Conservation (phyloP, 23 red algal species). For the Cyanidiococcus yangmingshanensis region DNA sequence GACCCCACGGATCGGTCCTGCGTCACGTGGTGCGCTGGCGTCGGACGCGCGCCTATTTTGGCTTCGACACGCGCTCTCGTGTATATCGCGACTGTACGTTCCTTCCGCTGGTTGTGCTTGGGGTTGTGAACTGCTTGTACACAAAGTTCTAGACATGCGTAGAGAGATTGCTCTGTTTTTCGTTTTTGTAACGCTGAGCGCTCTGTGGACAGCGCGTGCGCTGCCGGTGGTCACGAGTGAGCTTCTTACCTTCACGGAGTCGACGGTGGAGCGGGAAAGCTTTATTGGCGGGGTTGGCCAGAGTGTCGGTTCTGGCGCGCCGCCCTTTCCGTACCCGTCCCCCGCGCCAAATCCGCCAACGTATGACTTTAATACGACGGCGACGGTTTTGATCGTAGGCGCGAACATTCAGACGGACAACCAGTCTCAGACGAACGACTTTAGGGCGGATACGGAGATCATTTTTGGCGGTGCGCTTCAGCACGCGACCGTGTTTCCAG, state of each 20-base stretch:
- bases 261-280: not conserved
- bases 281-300: not conserved
- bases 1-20: no score
- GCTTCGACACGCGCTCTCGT: no score
- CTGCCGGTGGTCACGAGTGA: no score
- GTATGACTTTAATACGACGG: not conserved
- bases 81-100: no score
- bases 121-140: no score
- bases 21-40: no score
- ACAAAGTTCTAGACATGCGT: no score
- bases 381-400: not conserved
- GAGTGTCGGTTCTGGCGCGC: constrained; percentile 11
- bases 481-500: constrained; percentile 3
- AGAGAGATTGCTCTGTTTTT: no score
- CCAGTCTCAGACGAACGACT: constrained; percentile 17
- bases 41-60: no score
- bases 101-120: no score
- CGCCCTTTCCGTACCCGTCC: constrained; percentile 12
- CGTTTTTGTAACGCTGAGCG: no score
- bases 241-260: not conserved
- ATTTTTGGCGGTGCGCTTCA: not conserved
- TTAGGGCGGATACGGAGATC: constrained; percentile 13
- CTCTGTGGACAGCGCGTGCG: no score
- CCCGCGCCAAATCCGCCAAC: constrained; percentile 7
- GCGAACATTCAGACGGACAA: constrained; percentile 12